phyloP scores from a whole-genome alignment of 345 rosid genomes.

The Lagerstroemia speciosa region DNA sequence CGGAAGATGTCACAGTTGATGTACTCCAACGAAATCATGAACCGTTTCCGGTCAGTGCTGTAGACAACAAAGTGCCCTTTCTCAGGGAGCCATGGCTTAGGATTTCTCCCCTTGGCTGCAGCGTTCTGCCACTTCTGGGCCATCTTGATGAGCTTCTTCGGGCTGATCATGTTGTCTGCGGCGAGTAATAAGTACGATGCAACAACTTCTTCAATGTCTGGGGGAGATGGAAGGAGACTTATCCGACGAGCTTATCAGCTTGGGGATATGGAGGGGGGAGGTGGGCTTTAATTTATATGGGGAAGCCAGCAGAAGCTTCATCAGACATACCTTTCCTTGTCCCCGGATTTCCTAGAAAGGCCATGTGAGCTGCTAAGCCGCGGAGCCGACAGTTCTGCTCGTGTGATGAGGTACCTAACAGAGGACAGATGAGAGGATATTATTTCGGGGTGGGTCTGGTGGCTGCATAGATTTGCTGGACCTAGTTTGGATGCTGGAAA shows the following conservation, averaged over 20 bases:
- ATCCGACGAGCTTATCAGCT: background rate
- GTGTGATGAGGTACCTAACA: background rate
- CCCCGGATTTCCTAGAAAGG: background rate
- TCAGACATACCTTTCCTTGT: background rate
- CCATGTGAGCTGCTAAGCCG: background rate
- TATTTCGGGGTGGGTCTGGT: background rate
- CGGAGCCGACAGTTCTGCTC: background rate
- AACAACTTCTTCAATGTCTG: background rate
- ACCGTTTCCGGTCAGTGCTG: background rate
- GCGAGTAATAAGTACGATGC: background rate
- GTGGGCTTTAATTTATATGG: background rate
- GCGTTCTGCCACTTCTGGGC: slow-evolving; percentile 5
- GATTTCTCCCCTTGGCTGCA: background rate
- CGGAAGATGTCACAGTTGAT: slow-evolving; percentile 1
- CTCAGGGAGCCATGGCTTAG: background rate
- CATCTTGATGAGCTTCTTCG: background rate
- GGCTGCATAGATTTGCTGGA: background rate
- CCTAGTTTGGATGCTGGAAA: background rate
- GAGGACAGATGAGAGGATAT: background rate
- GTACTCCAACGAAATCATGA: slow-evolving; percentile 2
- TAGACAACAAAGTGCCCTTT: slow-evolving; percentile 5
- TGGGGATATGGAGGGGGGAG: background rate
- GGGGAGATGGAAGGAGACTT: background rate
- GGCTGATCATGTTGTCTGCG: background rate
- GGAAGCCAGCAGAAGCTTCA: background rate